Evolutionary conservation across 805 yeast species (phyloP), one percentile per base, ranked within the genome.

Genomic region (Candida qinlingensis): DNA sequence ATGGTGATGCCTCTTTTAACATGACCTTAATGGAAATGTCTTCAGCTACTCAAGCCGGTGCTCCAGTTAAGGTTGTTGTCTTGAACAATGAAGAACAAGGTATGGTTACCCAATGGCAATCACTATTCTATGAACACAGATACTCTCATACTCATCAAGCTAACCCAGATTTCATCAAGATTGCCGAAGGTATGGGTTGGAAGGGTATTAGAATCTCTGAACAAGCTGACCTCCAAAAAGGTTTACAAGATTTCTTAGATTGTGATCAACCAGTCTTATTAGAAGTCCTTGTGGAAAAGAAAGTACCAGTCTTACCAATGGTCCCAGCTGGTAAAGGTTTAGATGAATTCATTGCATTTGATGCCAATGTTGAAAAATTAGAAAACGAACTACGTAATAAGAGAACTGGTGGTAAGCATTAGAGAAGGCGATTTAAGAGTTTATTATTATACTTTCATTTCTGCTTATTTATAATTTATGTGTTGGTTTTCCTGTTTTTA

Each of bases 51-150:
- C 98, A 94, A 75, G 96, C 92, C 52, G 77, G 76, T 53, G 85
- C 96, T 44, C 97, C 97, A 49, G 85, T 94, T 55, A 94, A 94
- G 75, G 79, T 88, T 52, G 76, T 89, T 67, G 83, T 94, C 48
- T 75, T 94, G 65, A 94, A 94, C 72, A 94, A 94, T 69, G 98
- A 92, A 74, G 99, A 94, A 74, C 99, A 94, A 75, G 99, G 99
- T 66, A 94, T 94, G 99, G 99, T 94, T 48, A 92, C 98, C 11
- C 99, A 94, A 71, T 94, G 99, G 99, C 99, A 94, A 75, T 86
- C 97, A 10, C 74, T 94, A 53, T 94, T 94, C 76, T 94, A 94
- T 72, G 96, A 92, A 69, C 92, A 92, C 71, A 83, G 99, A 72
- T 94, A 88, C 69, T 79, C 97, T n/a, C 98, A 94, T 71, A 92